These are phyloP conservation scores for Hyaloscypha bicolor DNA, from an alignment of 495 filamentous ascomycete species.

Conservation along the genomic window DNA sequence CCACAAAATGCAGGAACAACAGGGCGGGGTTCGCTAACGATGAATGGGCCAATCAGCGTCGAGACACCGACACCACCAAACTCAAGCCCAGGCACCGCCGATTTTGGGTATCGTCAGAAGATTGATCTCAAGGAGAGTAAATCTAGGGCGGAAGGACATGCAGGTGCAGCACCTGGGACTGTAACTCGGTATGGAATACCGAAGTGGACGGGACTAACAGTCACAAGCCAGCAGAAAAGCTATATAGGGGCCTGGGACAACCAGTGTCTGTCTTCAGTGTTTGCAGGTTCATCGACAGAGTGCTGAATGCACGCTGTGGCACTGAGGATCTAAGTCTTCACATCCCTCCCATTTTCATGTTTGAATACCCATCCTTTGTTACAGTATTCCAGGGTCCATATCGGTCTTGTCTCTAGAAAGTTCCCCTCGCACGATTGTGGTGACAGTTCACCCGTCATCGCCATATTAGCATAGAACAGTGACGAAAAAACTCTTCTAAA, in stretches of 20 bases:
- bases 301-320: not conserved
- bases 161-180: not conserved
- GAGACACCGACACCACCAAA: not conserved
- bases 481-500: not conserved
- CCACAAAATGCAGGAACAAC: conserved; percentile 10
- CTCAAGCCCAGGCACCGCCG: not conserved
- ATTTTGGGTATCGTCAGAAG: not conserved
- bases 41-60: conserved; percentile 7
- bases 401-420: not conserved
- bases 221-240: not conserved
- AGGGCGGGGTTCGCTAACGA: not conserved
- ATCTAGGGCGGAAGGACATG: not conserved
- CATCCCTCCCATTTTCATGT: not conserved
- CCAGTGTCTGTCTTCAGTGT: not conserved
- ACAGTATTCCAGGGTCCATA: not conserved
- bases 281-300: not conserved
- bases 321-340: not conserved
- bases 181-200: not conserved
- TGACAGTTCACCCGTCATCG: not conserved
- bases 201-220: not conserved
- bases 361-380: not conserved
- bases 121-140: not conserved
- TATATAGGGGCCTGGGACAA: not conserved
- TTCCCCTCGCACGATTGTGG: not conserved
- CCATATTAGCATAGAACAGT: not conserved